A percentile compares a stretch with the other conserved stretches of the same genome.
Evolutionary conservation across 306 rosid species (phyloP).

Genomic region (Dicorynia guianensis): DNA sequence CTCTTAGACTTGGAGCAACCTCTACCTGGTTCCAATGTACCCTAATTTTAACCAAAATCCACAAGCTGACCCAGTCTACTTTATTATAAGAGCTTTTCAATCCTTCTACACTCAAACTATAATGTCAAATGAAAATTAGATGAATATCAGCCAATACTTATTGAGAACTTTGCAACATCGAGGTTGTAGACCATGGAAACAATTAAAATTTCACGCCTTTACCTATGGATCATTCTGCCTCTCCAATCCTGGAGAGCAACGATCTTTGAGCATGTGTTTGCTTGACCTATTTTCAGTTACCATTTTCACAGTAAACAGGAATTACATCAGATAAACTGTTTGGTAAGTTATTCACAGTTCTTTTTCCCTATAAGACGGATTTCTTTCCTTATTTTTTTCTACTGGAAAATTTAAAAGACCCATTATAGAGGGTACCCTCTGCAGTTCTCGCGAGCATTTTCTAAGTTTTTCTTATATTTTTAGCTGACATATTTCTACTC

Average conservation of each 20-base stretch:
- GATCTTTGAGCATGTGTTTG: neutral
- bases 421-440: neutral
- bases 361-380: neutral
- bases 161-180: neutral
- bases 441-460: neutral
- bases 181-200: constrained; percentile 11
- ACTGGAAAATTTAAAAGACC: neutral
- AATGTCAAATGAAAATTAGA: neutral
- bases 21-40: neutral
- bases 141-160: neutral
- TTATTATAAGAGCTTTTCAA: neutral
- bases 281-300: neutral
- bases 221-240: neutral
- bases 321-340: constrained; percentile 1
- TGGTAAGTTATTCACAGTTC: neutral
- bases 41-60: neutral
- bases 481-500: neutral
- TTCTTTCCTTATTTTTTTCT: too few species aligned
- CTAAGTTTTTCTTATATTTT: neutral
- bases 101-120: neutral
- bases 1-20: neutral
- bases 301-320: neutral
- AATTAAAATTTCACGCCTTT: neutral
- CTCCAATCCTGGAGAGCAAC: neutral
- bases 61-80: constrained; percentile 5